Conservation (phyloP, 257 asterid species). For the Avicennia marina region DNA sequence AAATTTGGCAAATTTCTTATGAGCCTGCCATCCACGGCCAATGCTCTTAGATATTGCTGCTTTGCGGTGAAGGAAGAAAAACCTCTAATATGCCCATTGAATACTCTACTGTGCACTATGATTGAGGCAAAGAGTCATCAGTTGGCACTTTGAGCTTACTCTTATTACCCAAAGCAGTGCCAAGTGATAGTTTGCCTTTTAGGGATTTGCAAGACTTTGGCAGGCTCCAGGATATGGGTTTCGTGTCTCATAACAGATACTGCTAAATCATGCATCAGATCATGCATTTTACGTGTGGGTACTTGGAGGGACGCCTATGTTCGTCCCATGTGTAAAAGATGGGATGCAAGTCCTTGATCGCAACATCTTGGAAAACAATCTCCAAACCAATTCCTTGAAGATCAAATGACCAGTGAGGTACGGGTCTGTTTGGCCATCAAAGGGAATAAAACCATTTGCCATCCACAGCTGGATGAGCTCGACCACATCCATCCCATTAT, state of each 20-base stretch:
- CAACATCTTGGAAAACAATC: constrained; percentile 17
- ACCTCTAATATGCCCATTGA: not conserved
- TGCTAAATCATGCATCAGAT: constrained; percentile 24
- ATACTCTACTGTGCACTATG: not conserved
- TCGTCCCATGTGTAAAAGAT: too few relatives aligned
- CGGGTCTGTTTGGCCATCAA: constrained; percentile 5
- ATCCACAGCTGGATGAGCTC: constrained; percentile 15
- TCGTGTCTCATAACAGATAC: constrained; percentile 11
- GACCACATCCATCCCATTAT: constrained; percentile 6
- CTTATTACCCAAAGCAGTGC: not conserved
- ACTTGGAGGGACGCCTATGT: too few relatives aligned
- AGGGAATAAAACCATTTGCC: constrained; percentile 13
- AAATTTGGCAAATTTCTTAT: not conserved
- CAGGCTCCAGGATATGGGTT: not conserved
- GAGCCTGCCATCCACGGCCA: not conserved
- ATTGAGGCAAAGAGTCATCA: not conserved
- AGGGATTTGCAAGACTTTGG: not conserved
- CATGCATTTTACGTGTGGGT: constrained; percentile 20
- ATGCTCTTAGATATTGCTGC: constrained; percentile 2
- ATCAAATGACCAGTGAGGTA: constrained; percentile 1
- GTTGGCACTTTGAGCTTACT: not conserved
- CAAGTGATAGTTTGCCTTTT: not conserved
- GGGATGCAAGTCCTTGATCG: not conserved
- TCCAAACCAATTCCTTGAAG: constrained; percentile 10
- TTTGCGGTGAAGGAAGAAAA: not conserved